phyloP scores from a whole-genome alignment of 257 asterid species.

The Avicennia marina region DNA sequence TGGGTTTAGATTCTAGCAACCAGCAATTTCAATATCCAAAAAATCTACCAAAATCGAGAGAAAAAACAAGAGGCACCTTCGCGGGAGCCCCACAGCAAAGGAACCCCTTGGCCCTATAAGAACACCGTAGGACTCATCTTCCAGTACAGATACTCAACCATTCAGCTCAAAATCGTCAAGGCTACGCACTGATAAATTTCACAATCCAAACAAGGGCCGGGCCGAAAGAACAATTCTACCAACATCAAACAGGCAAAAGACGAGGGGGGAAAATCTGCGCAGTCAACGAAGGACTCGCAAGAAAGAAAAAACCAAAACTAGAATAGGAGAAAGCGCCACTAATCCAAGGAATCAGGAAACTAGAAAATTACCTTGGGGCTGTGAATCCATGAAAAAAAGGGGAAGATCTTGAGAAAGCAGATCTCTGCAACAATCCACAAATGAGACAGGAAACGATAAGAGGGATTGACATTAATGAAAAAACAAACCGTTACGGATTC shows the following conservation, averaged over 20 bases:
- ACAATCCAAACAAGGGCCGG: not conserved
- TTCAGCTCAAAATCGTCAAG: slow-evolving; percentile 12
- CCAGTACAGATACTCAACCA: slow-evolving; percentile 3
- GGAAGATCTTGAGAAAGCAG: slow-evolving; percentile 34
- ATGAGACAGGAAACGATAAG: not conserved
- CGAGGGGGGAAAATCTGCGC: slow-evolving; percentile 7
- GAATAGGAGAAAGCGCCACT: not conserved
- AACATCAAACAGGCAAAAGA: slow-evolving; percentile 4
- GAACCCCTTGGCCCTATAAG: slow-evolving; percentile 23
- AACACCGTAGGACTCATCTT: slow-evolving; percentile 18
- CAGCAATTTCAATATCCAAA: not conserved
- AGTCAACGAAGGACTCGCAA: not conserved
- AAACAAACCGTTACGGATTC: slow-evolving; percentile 34
- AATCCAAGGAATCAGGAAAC: not conserved
- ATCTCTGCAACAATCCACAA: slow-evolving; percentile 23
- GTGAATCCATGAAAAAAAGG: slow-evolving; percentile 7
- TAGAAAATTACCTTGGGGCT: slow-evolving; percentile 21
- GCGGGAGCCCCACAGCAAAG: slow-evolving; percentile 16
- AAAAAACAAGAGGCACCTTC: too few species aligned
- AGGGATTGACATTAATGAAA: slow-evolving; percentile 13
- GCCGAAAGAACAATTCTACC: slow-evolving; percentile 11
- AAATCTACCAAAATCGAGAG: slow-evolving; percentile 18
- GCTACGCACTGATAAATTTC: not conserved
- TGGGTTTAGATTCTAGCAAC: not conserved
- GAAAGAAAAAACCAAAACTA: not conserved